These are phyloP conservation scores for Austropuccinia psidii DNA, from an alignment of 1,284 basidiomycete species.

Conservation along the genomic window DNA sequence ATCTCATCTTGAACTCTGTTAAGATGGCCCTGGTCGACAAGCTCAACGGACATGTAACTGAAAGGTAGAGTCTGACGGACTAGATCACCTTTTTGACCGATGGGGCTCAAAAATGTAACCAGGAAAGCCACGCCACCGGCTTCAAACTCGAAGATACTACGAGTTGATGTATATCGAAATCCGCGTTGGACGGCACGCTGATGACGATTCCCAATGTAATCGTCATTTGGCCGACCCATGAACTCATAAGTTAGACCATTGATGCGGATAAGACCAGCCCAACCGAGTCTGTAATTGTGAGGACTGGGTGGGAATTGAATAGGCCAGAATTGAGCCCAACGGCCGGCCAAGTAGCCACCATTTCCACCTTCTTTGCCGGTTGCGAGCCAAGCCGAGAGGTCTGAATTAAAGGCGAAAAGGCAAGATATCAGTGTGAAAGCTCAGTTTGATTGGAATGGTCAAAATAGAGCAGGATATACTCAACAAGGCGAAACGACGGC, in stretches of 20 bases:
- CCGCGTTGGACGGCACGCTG: conserved; percentile 42
- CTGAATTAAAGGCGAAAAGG: conserved; percentile 6
- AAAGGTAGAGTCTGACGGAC: conserved; percentile 45
- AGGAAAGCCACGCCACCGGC: conserved; percentile 44
- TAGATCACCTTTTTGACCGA: conserved; percentile 43
- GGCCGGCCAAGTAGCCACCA: conserved; percentile 38
- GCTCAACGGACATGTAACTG: conserved; percentile 44
- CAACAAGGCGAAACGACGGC: conserved; percentile 41
- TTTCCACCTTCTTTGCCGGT: conserved; percentile 37
- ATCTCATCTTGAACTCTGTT: conserved; percentile 44
- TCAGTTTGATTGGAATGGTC: neutral
- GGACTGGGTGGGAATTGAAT: conserved; percentile 36
- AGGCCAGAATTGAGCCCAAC: conserved; percentile 41
- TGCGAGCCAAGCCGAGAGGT: conserved; percentile 40
- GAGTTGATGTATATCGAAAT: conserved; percentile 44
- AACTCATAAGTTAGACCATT: conserved; percentile 40
- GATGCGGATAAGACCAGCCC: conserved; percentile 40
- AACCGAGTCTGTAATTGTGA: conserved; percentile 33
- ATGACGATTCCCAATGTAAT: conserved; percentile 30
- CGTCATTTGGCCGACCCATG: conserved; percentile 38
- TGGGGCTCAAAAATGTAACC: conserved; percentile 45
- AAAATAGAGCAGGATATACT: too few relatives aligned
- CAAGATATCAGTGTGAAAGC: neutral
- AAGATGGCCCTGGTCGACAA: conserved; percentile 41
- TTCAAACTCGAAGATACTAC: conserved; percentile 44